Conservation (phyloP, 2,329 filamentous ascomycete species). For the Aspergillus latus region DNA sequence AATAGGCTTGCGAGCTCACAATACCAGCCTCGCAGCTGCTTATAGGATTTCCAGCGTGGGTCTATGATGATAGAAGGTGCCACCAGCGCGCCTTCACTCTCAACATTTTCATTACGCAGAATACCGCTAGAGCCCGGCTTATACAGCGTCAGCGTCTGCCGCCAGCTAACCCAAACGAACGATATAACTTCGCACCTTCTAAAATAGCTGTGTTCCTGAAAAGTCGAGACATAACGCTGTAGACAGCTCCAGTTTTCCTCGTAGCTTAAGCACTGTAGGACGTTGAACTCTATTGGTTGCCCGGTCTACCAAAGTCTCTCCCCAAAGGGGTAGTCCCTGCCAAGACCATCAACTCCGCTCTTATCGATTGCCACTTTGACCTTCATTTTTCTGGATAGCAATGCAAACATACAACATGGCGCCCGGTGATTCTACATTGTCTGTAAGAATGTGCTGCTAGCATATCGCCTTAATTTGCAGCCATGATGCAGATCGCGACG, state of each 20-base stretch:
- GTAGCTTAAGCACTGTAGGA: not conserved
- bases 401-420: slow-evolving; percentile 3
- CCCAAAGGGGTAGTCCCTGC: slow-evolving; percentile 36
- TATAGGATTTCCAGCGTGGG: not conserved
- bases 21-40: not conserved
- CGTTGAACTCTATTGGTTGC: slow-evolving; percentile 31
- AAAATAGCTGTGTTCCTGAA: not conserved
- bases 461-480: slow-evolving; percentile 5
- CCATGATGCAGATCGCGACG: slow-evolving; percentile 39
- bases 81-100: not conserved
- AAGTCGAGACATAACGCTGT: not conserved
- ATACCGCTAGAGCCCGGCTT: not conserved
- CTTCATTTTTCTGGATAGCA: not conserved
- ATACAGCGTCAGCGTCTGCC: not conserved
- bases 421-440: not conserved
- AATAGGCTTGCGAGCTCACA: not conserved
- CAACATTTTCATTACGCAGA: not conserved
- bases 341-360: slow-evolving; percentile 27
- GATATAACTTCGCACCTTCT: not conserved
- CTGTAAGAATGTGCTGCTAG: not conserved
- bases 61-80: not conserved
- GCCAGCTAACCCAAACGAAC: too few relatives aligned
- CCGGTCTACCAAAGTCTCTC: slow-evolving; percentile 27
- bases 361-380: slow-evolving; percentile 12
- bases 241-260: not conserved